Base-by-base conservation (phyloP, 352 stramenopile genomes). In the Phytophthora tubulina region DNA sequence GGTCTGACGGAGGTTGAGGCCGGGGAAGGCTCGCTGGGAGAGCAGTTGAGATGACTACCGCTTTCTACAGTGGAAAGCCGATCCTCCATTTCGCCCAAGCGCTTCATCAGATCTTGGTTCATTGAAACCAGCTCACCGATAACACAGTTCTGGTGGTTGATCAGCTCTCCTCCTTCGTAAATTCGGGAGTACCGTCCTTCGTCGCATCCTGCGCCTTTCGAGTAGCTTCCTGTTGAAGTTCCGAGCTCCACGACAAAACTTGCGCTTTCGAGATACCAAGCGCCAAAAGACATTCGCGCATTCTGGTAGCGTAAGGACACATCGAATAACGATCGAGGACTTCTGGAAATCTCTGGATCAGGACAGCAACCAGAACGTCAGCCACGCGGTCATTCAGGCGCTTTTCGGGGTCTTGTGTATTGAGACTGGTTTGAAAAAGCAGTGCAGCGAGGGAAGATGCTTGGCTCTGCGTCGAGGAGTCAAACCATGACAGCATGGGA, bases 111-210 rank as follows among this genome's bases (percentile, higher is more conserved):
- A 27, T 27, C 21, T 27, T 27, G 21, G 21, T 27, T 27, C 21
- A 27, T 27, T 27, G 21, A 27, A 27, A 27, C 21, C 21, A 27
- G 21, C 21, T 27, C 21, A 27, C 21, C 21, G 21, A 27, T 27
- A 14, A 57, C 9, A 21, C 46, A 50, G 7, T 58, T 66, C 44
- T 57, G 46, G 36, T 66, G 35, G n/a, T 66, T 66, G 58, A 58
- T 57, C 11, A 66, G 15, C 10, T 9, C 33, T 64, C 45, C 41
- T 55, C 57, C 13, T 51, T 58, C n/a, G 6, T 44, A 31, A 46
- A 35, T 17, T 46, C 51, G 32, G 1, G 6, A 35, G 11, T 8
- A 48, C 33, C 38, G 27, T 42, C 21, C 56, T 38, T 17, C n/a
- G n/a, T 8, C 15, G 27, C 35, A 57, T 50, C 32, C n/a, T 32